Evolutionary conservation across 345 rosid genomes (phyloP), one percentile per base, ranked within the genome.

Genomic region (Hirschfeldia incana): DNA sequence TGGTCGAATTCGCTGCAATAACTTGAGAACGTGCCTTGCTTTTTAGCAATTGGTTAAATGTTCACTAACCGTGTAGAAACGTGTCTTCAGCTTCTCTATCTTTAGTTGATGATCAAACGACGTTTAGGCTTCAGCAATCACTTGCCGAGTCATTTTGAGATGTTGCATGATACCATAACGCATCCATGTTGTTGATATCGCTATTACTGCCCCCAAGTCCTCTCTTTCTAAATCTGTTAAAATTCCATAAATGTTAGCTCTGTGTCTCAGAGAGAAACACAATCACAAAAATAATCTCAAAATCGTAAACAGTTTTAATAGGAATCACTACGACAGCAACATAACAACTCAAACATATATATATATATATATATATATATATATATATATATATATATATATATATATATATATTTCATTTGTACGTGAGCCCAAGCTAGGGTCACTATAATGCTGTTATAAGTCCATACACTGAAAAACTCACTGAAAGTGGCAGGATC

Each of bases 1-100:
- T 0, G 99, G 98, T 39, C 46, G 46, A 39, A 39, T 9, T 39
- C 12, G 11, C 46, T 12, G 46, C 11, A 9, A 9, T 39, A 39
- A 39, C 10, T 39, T 12, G 46, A 39, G 46, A 39, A 39, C 46
- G 46, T 36, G 42, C 42, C 42, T 36, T 36, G 42, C 42, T 36
- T 36, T 9, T 36, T 36, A 36, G 42, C 42, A 36, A 36, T 36
- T 7, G 42, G 42, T 36, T 36, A 36, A 36, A 36, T 36, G 42
- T 36, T 36, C 42, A 36, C 9, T 36, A 36, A 36, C 42, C 10
- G 42, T 36, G 42, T 36, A 36, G 7, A 36, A 36, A 36, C 2
- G 42, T 39, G 46, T 39, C 46, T 39, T 39, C 46, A 8, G 46
- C 46, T 39, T 39, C 10, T 39, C 1, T 39, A 39, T 39, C 46